Evolutionary conservation across 1,284 basidiomycete genomes (phyloP).

Genomic region (Tylopilus sp.): DNA sequence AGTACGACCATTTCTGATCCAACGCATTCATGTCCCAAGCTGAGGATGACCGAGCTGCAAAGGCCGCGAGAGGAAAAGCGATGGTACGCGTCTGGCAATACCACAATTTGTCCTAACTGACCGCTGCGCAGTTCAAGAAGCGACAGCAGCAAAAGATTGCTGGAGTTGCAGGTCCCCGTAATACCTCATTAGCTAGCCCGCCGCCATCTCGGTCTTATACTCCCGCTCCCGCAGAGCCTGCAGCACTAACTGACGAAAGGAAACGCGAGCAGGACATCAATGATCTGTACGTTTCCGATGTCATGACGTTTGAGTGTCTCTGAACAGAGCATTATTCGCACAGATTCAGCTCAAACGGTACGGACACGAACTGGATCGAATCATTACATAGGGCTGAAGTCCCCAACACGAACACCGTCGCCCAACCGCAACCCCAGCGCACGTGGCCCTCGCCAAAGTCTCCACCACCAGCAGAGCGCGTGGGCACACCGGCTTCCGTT

Average conservation of each 20-base stretch:
- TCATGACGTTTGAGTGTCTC: not conserved
- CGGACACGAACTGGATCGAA: constrained; percentile 55
- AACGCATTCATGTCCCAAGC: constrained; percentile 37
- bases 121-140: constrained; percentile 57
- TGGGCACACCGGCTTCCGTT: constrained; percentile 5
- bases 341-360: constrained; percentile 40
- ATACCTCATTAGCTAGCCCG: constrained; percentile 37
- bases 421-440: constrained; percentile 12
- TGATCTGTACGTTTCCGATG: constrained; percentile 46
- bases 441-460: constrained; percentile 14
- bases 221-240: constrained; percentile 38
- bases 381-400: constrained; percentile 50
- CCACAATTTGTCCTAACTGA: constrained; percentile 10
- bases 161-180: constrained; percentile 31
- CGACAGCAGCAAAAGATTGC: constrained; percentile 66
- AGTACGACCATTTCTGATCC: constrained; percentile 1
- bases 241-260: constrained; percentile 34
- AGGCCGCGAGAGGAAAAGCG: constrained; percentile 75
- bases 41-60: constrained; percentile 64
- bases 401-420: constrained; percentile 11
- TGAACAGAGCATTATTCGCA: constrained; percentile 2
- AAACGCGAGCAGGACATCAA: constrained; percentile 41
- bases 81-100: constrained; percentile 44
- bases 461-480: constrained; percentile 19
- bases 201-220: constrained; percentile 51